Evolutionary conservation across 192 early-diverging fungal species (phyloP).

Genomic region (Mortierella claussenii): DNA sequence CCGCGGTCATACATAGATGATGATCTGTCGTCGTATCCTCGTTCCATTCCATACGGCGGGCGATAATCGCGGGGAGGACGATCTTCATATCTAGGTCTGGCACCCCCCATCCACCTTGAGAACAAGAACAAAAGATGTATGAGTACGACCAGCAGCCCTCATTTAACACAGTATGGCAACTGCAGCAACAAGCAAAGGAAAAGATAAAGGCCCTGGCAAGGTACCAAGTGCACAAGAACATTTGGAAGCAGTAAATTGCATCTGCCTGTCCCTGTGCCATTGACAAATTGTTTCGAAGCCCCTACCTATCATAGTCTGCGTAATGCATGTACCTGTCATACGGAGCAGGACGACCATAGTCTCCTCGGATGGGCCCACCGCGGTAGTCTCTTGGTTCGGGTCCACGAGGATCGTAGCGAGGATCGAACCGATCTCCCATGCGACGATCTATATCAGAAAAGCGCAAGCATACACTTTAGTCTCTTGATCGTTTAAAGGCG

Average conservation of each 20-base stretch:
- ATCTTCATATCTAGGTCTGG: constrained; percentile 36
- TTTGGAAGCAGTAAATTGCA: neutral
- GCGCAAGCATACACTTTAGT: neutral
- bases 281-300: constrained; percentile 17
- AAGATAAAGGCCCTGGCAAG: constrained; percentile 1
- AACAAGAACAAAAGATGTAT: neutral
- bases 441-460: constrained; percentile 22
- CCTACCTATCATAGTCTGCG: constrained; percentile 14
- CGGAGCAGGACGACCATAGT: constrained; percentile 34
- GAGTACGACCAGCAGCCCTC: too few species aligned
- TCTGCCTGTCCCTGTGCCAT: constrained; percentile 1
- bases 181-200: constrained; percentile 4
- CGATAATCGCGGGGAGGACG: constrained; percentile 45
- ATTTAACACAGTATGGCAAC: too few species aligned
- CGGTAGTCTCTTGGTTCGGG: constrained; percentile 45
- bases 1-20: constrained; percentile 22
- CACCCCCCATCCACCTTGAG: constrained; percentile 32
- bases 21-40: constrained; percentile 26
- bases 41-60: constrained; percentile 23
- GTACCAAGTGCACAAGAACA: constrained; percentile 8
- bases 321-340: constrained; percentile 43
- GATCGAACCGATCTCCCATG: constrained; percentile 52
- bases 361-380: constrained; percentile 41
- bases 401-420: constrained; percentile 54
- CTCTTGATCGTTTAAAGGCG: constrained; percentile 1